A percentile compares a stretch with the other conserved stretches of the same genome.
Evolutionary conservation across 768 basidiomycete species (phyloP).

Genomic region (Boletales sp.): DNA sequence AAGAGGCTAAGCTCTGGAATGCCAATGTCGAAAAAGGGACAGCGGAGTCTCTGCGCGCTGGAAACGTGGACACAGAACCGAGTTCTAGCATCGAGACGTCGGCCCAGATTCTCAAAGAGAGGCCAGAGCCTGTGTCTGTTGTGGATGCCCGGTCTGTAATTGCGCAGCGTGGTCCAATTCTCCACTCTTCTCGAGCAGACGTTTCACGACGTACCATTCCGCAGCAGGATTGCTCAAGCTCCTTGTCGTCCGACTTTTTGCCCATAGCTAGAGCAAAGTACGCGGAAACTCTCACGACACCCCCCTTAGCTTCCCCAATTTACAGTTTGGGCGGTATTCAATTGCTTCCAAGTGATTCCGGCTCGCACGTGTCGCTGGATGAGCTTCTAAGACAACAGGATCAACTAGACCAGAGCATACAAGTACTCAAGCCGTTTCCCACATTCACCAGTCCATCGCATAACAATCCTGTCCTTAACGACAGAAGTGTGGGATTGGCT

Average conservation of each 20-base stretch:
- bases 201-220: neutral
- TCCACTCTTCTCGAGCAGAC: constrained; percentile 1
- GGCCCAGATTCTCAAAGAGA: constrained; percentile 7
- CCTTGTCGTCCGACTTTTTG: neutral
- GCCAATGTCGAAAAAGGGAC: constrained; percentile 25
- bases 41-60: constrained; percentile 7
- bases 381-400: constrained; percentile 57
- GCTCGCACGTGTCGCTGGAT: constrained; percentile 39
- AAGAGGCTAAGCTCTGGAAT: constrained; percentile 32
- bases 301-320: constrained; percentile 36
- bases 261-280: neutral
- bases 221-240: constrained; percentile 1
- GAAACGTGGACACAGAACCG: neutral
- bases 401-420: constrained; percentile 64
- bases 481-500: constrained; percentile 6
- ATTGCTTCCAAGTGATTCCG: constrained; percentile 5
- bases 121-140: constrained; percentile 2
- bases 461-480: constrained; percentile 30
- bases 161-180: constrained; percentile 1
- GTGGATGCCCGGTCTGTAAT: constrained; percentile 8
- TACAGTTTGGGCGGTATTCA: constrained; percentile 42
- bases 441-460: constrained; percentile 28
- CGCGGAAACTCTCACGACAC: neutral
- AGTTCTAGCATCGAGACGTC: constrained; percentile 2
- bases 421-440: constrained; percentile 49